Evolutionary conservation across 78 protist genomes (phyloP).

Genomic region (Reticulomyxa filosa): DNA sequence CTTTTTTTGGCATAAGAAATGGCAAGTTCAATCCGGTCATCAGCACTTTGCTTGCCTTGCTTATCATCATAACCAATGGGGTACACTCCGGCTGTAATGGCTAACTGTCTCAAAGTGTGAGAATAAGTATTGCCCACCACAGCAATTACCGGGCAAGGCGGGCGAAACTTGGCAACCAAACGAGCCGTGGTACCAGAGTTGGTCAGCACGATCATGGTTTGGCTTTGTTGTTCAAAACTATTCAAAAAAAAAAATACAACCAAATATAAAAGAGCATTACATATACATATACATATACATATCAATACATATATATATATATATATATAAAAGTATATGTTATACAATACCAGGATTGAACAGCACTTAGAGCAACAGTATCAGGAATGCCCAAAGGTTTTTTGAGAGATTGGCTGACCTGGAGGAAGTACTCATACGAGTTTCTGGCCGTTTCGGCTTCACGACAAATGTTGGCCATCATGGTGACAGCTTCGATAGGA

Average conservation of each 20-base stretch:
- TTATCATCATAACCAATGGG: no score
- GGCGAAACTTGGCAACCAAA: slow-evolving; percentile 16
- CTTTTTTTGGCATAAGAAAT: no score
- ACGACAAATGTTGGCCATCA: neutral
- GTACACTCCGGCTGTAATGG: no score
- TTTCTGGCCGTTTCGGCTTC: no score
- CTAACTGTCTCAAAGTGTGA: neutral
- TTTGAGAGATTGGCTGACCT: no score
- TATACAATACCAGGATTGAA: no score
- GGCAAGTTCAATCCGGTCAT: no score
- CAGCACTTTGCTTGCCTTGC: no score
- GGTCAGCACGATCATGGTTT: slow-evolving; percentile 18
- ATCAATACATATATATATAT: neutral
- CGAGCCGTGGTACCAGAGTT: slow-evolving; percentile 16
- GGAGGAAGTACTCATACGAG: no score
- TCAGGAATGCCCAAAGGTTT: no score
- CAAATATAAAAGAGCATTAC: neutral
- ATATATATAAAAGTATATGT: neutral
- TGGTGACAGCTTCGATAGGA: slow-evolving; percentile 25
- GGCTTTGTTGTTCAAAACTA: no score
- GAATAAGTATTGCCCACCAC: neutral
- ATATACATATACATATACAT: neutral
- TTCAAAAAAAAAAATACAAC: neutral
- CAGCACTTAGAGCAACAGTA: no score
- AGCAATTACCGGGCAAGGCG: neutral